These are phyloP conservation scores for Vachellia collinsii DNA, from an alignment of 306 rosid genomes.

Conservation along the genomic window DNA sequence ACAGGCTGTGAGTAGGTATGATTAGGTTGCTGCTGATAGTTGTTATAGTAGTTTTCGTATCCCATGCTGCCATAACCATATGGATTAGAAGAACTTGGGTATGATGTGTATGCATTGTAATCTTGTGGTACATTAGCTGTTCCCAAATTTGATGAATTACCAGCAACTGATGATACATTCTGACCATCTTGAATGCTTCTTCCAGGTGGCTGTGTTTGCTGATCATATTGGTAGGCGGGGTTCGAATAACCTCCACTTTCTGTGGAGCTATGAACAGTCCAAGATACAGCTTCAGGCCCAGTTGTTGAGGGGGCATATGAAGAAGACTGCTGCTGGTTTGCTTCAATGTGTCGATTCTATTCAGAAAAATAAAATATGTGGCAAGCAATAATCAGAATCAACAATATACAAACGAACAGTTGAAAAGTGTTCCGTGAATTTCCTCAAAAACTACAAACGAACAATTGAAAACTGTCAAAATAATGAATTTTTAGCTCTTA, in stretches of 20 bases:
- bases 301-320: slow-evolving; percentile 55
- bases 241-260: slow-evolving; percentile 70
- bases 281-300: slow-evolving; percentile 66
- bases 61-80: slow-evolving; percentile 93
- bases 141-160: slow-evolving; percentile 89
- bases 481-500: slow-evolving; percentile 13
- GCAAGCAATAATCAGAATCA: slow-evolving; percentile 13
- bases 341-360: slow-evolving; percentile 64
- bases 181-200: slow-evolving; percentile 69
- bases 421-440: background rate
- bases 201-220: slow-evolving; percentile 67
- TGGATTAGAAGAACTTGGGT: slow-evolving; percentile 77
- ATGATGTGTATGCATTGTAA: slow-evolving; percentile 81
- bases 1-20: slow-evolving; percentile 90
- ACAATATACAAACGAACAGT: slow-evolving; percentile 4
- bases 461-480: slow-evolving; percentile 1
- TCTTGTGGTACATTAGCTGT: slow-evolving; percentile 86
- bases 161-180: slow-evolving; percentile 62
- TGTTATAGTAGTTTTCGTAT: slow-evolving; percentile 79
- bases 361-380: slow-evolving; percentile 8
- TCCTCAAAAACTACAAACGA: slow-evolving; percentile 20
- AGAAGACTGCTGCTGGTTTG: slow-evolving; percentile 64
- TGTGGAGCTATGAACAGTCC: slow-evolving; percentile 65
- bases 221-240: slow-evolving; percentile 75
- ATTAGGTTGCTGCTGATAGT: slow-evolving; percentile 90